Percentiles rank a stretch among this genome's conserved stretches.
phyloP scores from a whole-genome alignment of 2,329 filamentous ascomycete genomes.

The Aureobasidium vineae region DNA sequence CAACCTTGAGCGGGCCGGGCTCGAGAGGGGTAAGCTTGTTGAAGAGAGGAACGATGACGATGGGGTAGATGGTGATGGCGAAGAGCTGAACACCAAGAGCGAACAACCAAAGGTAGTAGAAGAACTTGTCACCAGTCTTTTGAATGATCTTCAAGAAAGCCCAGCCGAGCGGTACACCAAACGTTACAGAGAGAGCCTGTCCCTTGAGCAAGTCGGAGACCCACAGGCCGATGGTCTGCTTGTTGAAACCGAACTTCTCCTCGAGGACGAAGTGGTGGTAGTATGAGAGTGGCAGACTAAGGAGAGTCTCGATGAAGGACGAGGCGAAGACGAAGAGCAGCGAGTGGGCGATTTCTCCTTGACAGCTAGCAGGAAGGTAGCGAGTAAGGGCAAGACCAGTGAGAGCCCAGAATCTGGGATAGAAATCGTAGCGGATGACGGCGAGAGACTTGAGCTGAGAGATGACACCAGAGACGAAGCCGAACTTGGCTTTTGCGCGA shows the following conservation, averaged over 20 bases:
- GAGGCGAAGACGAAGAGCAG: slow-evolving; percentile 90
- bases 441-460: slow-evolving; percentile 83
- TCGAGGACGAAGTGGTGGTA: slow-evolving; percentile 96
- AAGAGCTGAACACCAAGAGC: slow-evolving; percentile 85
- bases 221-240: slow-evolving; percentile 88
- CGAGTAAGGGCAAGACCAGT: slow-evolving; percentile 71
- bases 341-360: slow-evolving; percentile 90
- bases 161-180: slow-evolving; percentile 84
- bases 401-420: slow-evolving; percentile 85
- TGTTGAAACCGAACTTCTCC: slow-evolving; percentile 98
- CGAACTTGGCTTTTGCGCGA: slow-evolving; percentile 90
- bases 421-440: slow-evolving; percentile 85
- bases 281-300: slow-evolving; percentile 77
- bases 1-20: slow-evolving; percentile 80
- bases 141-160: slow-evolving; percentile 93
- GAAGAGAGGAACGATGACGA: slow-evolving; percentile 91
- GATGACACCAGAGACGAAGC: slow-evolving; percentile 76
- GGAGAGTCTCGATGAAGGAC: slow-evolving; percentile 73
- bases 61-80: slow-evolving; percentile 94
- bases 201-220: slow-evolving; percentile 88
- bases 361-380: slow-evolving; percentile 74
- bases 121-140: slow-evolving; percentile 90
- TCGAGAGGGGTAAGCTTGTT: slow-evolving; percentile 96
- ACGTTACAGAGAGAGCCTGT: slow-evolving; percentile 73
- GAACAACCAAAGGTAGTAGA: slow-evolving; percentile 97